Base-by-base conservation (phyloP, 805 yeast genomes). In the Candida endomychidarum region DNA sequence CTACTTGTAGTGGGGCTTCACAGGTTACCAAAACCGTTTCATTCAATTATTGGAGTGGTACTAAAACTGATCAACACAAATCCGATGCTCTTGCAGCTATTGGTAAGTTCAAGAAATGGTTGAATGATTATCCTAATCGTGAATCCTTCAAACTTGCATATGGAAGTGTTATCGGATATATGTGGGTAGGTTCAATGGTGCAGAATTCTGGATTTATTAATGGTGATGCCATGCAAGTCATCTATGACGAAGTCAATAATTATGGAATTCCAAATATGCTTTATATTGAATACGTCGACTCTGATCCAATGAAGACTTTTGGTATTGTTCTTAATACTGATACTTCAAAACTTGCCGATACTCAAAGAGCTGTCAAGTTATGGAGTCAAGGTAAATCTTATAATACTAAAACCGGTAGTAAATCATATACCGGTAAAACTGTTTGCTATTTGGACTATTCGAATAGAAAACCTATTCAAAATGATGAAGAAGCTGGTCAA, bases 171-270 rank as follows among this genome's bases (percentile, higher is more conserved):
- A 35, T 45, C 10, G 51, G 51, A 17, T 47, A 40, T 27, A 38
- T 47, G 41, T 47, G 50, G 50, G 47, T 42, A 12, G 50, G 50
- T 21, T 44, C 45, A 19, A 44, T 44, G 46, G 42, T 47, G 5
- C 48, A 47, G 28, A 47, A 47, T 34, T 21, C 42, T 15, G 50
- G 47, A 2, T 44, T 47, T 20, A 34, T 34, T 5, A 12, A 14
- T 15, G 43, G 40, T 17, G 34, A 42, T 22, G 42, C 41, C 12
- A 20, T 43, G 9, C 16, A 35, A 19, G 36, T 26, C 2, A 24
- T 43, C 10, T 11, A 38, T 9, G 33, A 44, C 22, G 50, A 46
- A 37, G 23, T 46, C n/a, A 38, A 29, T 16, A 23, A 21, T 11
- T 28, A 43, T 26, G 48, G 50, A 10, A 38, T 46, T 23, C 46